Conservation (phyloP, 306 rosid genomes). For the Cucumis hystrix region DNA sequence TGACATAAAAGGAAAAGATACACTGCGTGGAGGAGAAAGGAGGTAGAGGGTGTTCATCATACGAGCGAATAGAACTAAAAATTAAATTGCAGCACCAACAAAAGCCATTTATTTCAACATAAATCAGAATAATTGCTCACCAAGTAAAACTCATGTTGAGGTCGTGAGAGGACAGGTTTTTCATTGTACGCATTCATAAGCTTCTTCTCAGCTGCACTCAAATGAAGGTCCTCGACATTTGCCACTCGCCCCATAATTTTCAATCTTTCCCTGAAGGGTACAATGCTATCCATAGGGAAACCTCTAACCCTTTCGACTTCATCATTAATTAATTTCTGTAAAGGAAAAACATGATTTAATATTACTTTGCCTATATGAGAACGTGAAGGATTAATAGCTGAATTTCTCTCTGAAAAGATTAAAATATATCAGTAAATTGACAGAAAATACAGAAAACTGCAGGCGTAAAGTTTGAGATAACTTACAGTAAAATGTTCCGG, state of each 20-base stretch:
- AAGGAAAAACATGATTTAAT: neutral
- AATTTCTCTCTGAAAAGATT: neutral
- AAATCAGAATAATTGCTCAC: slow-evolving; percentile 19
- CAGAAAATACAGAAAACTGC: neutral
- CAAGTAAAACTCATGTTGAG: slow-evolving; percentile 90
- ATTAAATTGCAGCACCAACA: neutral
- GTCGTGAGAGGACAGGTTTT: slow-evolving; percentile 92
- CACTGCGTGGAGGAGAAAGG: too few species aligned
- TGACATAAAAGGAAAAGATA: neutral
- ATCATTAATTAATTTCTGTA: slow-evolving; percentile 75
- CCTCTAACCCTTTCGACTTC: slow-evolving; percentile 96
- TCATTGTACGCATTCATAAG: slow-evolving; percentile 90
- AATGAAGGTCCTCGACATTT: slow-evolving; percentile 69
- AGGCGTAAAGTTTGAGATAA: neutral
- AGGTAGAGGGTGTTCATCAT: too few species aligned
- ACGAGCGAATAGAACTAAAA: neutral
- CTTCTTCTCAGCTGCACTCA: slow-evolving; percentile 72
- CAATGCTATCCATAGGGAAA: slow-evolving; percentile 78
- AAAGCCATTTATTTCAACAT: neutral
- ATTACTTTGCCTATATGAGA: neutral
- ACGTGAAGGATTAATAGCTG: neutral
- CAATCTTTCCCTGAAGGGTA: slow-evolving; percentile 81
- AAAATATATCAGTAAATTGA: neutral
- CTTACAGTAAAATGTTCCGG: slow-evolving; percentile 73
- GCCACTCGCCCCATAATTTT: slow-evolving; percentile 75